A percentile compares a stretch with the other conserved stretches of the same genome.
Evolutionary conservation across 495 filamentous ascomycete species (phyloP).

Genomic region (Staphylotrichum longicolle): DNA sequence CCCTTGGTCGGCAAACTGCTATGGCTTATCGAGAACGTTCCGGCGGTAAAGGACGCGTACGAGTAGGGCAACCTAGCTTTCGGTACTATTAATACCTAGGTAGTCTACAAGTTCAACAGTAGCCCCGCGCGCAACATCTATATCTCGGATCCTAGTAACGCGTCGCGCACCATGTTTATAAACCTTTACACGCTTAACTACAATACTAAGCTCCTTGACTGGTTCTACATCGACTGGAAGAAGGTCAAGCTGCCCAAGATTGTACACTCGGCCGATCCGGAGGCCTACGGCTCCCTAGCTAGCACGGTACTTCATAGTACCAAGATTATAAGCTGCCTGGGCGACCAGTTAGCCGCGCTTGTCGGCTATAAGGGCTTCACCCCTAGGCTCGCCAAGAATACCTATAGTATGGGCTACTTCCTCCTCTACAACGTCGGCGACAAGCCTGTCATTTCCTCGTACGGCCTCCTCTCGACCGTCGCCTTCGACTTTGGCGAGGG

Average conservation of each 20-base stretch:
- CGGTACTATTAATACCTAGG: conserved; percentile 87
- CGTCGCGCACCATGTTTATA: conserved; percentile 94
- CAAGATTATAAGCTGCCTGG: conserved; percentile 81
- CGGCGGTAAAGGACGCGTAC: conserved; percentile 70
- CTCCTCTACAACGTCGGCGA: conserved; percentile 89
- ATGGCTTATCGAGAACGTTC: conserved; percentile 76
- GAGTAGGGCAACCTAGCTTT: conserved; percentile 79
- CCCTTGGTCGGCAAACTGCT: conserved; percentile 83
- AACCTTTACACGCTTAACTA: conserved; percentile 83
- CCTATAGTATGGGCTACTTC: conserved; percentile 94
- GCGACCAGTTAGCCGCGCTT: conserved; percentile 86
- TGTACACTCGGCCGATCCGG: conserved; percentile 74
- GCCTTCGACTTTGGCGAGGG: conserved; percentile 77
- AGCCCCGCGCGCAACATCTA: conserved; percentile 58
- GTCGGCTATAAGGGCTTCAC: conserved; percentile 89
- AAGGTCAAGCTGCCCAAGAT: conserved; percentile 84
- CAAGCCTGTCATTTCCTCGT: conserved; percentile 83
- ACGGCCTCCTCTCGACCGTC: conserved; percentile 83
- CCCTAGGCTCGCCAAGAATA: conserved; percentile 87
- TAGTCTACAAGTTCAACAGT: conserved; percentile 86
- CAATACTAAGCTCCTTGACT: conserved; percentile 72
- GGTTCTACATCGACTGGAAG: conserved; percentile 72
- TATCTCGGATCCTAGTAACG: conserved; percentile 88
- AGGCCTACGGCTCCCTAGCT: conserved; percentile 67
- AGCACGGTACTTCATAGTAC: conserved; percentile 67